phyloP scores from a whole-genome alignment of 202 grass and related monocot genomes.

The Carex arenaria region DNA sequence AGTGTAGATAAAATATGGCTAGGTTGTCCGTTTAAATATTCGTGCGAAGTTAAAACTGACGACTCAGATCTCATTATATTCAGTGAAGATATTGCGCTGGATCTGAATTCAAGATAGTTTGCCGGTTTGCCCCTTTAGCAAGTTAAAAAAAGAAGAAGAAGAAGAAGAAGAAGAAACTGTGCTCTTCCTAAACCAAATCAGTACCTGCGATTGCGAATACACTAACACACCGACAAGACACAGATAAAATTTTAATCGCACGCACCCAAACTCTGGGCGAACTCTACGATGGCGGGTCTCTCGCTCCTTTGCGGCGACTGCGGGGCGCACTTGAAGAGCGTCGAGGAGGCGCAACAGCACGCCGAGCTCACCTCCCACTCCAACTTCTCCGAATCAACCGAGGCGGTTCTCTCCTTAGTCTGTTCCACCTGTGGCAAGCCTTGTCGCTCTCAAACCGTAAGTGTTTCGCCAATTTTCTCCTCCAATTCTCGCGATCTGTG shows the following conservation, averaged over 20 bases:
- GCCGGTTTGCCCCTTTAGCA: too few species aligned
- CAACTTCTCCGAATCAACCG: constrained; percentile 87
- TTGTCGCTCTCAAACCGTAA: constrained; percentile 81
- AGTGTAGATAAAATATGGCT: too few species aligned
- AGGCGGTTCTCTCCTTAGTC: constrained; percentile 86
- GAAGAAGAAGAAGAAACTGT: too few species aligned
- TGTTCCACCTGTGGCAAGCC: constrained; percentile 87
- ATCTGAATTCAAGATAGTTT: too few species aligned
- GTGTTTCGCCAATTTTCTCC: background rate
- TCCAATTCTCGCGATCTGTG: background rate
- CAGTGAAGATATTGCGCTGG: too few species aligned
- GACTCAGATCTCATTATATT: too few species aligned
- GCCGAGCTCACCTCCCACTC: constrained; percentile 87
- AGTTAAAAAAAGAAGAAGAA: too few species aligned
- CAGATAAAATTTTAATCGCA: background rate
- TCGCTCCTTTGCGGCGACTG: constrained; percentile 90
- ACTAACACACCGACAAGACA: too few species aligned
- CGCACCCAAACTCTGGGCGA: background rate
- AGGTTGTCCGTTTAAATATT: too few species aligned
- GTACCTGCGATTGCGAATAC: too few species aligned
- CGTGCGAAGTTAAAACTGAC: too few species aligned
- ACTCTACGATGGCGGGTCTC: constrained; percentile 56
- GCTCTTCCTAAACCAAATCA: too few species aligned
- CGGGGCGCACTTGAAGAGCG: constrained; percentile 85
- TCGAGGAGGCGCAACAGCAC: constrained; percentile 93